Evolutionary conservation across 1,139 yeast species (phyloP).

Genomic region (Saccharomyces hybrid): DNA sequence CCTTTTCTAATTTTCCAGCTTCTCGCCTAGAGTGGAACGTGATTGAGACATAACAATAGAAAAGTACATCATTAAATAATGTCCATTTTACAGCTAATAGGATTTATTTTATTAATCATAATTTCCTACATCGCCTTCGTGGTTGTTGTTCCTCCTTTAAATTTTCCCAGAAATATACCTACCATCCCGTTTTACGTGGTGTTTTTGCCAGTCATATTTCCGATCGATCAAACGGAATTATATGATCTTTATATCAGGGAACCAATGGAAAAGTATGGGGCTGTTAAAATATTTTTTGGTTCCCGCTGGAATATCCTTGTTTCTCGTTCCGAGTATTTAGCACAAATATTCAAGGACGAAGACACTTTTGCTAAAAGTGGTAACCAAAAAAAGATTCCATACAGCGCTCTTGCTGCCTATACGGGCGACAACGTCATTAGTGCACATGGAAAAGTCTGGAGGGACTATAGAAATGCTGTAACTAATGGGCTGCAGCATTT

Average conservation of each 20-base stretch:
- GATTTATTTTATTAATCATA: no score
- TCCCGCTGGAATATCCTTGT: slow-evolving; percentile 57
- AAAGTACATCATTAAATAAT: no score
- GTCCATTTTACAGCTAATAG: no score
- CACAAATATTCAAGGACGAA: slow-evolving; percentile 44
- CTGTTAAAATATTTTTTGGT: slow-evolving; percentile 55
- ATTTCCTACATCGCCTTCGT: slow-evolving; percentile 8
- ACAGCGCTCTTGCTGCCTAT: slow-evolving; percentile 47
- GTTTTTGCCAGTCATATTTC: slow-evolving; percentile 41
- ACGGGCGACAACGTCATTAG: slow-evolving; percentile 60
- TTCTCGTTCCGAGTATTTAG: slow-evolving; percentile 42
- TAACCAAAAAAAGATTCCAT: slow-evolving; percentile 52
- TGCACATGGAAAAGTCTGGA: slow-evolving; percentile 54
- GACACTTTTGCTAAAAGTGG: slow-evolving; percentile 51
- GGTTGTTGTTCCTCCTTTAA: slow-evolving; percentile 33
- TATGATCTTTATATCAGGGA: slow-evolving; percentile 38
- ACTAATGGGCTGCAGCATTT: slow-evolving; percentile 50
- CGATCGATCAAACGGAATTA: slow-evolving; percentile 45
- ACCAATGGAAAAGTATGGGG: slow-evolving; percentile 45
- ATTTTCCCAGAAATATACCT: slow-evolving; percentile 42
- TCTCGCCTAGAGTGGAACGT: no score
- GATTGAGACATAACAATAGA: not conserved
- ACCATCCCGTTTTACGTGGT: slow-evolving; percentile 57
- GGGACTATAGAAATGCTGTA: slow-evolving; percentile 40
- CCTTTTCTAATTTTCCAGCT: no score